A percentile compares a stretch with the other conserved stretches of the same genome.
Conservation (phyloP, 495 filamentous ascomycete genomes). For the Penicillium cataractarum region DNA sequence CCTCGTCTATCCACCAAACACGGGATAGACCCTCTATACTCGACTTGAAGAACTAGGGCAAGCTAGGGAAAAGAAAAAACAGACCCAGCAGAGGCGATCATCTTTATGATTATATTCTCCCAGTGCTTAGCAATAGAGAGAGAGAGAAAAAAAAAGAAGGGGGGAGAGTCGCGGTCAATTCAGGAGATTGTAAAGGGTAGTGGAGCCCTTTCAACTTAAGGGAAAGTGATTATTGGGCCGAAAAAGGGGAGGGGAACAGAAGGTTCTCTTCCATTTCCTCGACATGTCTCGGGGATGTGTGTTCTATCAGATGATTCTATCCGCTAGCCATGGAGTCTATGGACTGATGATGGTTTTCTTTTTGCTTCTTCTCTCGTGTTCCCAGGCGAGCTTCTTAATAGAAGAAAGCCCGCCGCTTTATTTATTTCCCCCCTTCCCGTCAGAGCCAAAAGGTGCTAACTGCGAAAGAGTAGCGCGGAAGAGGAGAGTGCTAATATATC, state of each 20-base stretch:
- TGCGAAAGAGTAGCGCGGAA: background rate
- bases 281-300: background rate
- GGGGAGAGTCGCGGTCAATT: constrained; percentile 10
- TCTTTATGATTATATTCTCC: too few relatives aligned
- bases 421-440: too few relatives aligned
- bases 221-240: constrained; percentile 6
- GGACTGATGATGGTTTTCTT: too few relatives aligned
- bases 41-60: background rate
- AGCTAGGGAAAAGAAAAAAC: background rate
- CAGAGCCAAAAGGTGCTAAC: background rate
- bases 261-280: background rate
- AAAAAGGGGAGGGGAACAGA: constrained; percentile 9
- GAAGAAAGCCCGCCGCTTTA: background rate
- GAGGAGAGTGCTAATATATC: constrained; percentile 17
- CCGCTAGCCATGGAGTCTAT: background rate
- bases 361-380: constrained; percentile 1
- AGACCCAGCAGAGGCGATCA: background rate
- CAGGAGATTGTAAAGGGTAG: constrained; percentile 15
- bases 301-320: background rate
- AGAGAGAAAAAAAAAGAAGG: background rate
- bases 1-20: background rate
- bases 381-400: background rate
- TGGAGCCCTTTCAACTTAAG: background rate
- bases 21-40: too few relatives aligned
- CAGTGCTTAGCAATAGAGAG: background rate